Percentiles rank a stretch among this genome's conserved stretches.
Evolutionary conservation across 257 asterid species (phyloP).

Genomic region (Nicotiana knightiana): DNA sequence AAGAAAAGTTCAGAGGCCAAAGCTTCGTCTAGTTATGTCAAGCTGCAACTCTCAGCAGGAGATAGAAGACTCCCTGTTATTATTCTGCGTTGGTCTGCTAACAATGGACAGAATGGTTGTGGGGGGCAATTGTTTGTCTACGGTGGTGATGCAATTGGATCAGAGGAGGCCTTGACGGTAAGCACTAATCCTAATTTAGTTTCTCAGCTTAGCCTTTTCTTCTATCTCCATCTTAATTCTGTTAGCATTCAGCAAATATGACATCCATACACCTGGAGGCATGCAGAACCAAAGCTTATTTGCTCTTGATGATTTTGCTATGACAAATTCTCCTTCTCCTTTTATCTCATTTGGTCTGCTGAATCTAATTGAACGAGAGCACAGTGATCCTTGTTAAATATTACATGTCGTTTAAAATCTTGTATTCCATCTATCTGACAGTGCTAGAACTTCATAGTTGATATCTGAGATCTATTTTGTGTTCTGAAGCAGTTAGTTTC

Average conservation of each 20-base stretch:
- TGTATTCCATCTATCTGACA: no score
- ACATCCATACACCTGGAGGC: not conserved
- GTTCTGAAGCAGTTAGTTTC: no score
- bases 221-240: not conserved
- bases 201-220: slow-evolving; percentile 9
- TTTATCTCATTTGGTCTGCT: no score
- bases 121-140: slow-evolving; percentile 84
- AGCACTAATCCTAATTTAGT: slow-evolving; percentile 23
- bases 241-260: not conserved
- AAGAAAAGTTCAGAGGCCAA: slow-evolving; percentile 37
- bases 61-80: slow-evolving; percentile 90
- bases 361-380: no score
- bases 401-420: no score
- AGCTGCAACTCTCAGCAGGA: slow-evolving; percentile 73
- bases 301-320: no score
- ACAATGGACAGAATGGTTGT: slow-evolving; percentile 36
- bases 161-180: slow-evolving; percentile 96
- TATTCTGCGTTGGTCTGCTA: slow-evolving; percentile 77
- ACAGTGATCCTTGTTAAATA: no score
- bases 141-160: slow-evolving; percentile 92
- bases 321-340: no score
- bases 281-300: not conserved
- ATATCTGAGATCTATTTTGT: no score
- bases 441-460: no score
- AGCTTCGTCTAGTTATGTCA: slow-evolving; percentile 41